phyloP scores from a whole-genome alignment of 1,139 yeast species.

The Yamadazyma epiphylla region DNA sequence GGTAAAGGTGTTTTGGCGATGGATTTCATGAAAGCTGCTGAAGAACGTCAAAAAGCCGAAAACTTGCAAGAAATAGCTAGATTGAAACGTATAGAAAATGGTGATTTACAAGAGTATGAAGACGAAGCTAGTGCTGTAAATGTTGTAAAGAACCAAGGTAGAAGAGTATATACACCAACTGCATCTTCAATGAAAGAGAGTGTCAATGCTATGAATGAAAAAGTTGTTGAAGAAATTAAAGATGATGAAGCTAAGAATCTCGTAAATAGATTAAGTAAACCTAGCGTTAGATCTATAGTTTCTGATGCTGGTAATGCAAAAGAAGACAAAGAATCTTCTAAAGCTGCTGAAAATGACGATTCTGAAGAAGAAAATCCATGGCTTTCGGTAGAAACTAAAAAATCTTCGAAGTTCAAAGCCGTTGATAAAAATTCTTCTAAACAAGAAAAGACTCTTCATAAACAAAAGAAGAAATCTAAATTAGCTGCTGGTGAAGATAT shows the following conservation, averaged over 20 bases:
- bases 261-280: conserved; percentile 33
- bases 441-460: conserved; percentile 50
- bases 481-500: conserved; percentile 10
- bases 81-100: conserved; percentile 44
- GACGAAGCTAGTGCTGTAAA: conserved; percentile 35
- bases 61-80: conserved; percentile 52
- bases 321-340: conserved; percentile 7
- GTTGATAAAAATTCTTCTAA: conserved; percentile 59
- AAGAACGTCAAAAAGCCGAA: conserved; percentile 53
- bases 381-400: conserved; percentile 47
- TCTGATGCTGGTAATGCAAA: conserved; percentile 2
- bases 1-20: conserved; percentile 89
- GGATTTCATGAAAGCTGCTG: conserved; percentile 94
- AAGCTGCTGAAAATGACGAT: conserved; percentile 1
- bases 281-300: no score
- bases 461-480: conserved; percentile 42
- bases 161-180: conserved; percentile 79
- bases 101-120: conserved; percentile 34
- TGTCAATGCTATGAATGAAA: conserved; percentile 36
- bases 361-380: conserved; percentile 64
- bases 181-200: conserved; percentile 45
- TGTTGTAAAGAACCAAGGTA: conserved; percentile 63
- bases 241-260: conserved; percentile 53
- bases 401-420: conserved; percentile 50
- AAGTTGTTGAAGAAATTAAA: conserved; percentile 46